Conservation (phyloP, 75 land plant species). For the Sequoiadendron giganteum region DNA sequence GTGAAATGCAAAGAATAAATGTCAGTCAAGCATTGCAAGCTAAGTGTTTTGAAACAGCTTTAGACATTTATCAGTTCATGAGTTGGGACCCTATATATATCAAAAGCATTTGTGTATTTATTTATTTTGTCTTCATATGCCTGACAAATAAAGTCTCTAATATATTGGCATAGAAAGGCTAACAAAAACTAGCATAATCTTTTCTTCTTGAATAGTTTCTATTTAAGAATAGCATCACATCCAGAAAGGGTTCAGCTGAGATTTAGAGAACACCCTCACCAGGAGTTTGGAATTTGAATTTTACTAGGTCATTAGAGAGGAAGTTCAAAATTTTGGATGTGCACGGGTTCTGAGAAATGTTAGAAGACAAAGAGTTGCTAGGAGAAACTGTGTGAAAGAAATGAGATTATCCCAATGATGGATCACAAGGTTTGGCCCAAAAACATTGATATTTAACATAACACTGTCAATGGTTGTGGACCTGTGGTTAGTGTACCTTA, state of each 20-base stretch:
- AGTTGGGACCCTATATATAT: neutral
- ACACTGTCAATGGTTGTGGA: neutral
- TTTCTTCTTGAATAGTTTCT: neutral
- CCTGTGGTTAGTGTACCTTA: neutral
- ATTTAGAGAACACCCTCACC: neutral
- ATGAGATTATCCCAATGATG: neutral
- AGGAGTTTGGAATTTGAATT: neutral
- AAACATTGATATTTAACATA: neutral
- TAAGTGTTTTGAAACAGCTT: slow-evolving; percentile 1
- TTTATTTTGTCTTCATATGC: neutral
- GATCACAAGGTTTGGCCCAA: neutral
- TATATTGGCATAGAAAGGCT: neutral
- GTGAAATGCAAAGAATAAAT: slow-evolving; percentile 1
- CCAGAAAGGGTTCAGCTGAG: neutral
- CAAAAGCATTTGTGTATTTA: neutral
- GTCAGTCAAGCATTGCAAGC: neutral
- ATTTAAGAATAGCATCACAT: neutral
- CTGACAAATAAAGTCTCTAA: neutral
- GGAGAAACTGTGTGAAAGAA: too few relatives aligned
- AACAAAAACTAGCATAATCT: neutral
- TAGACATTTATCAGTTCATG: neutral
- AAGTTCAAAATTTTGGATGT: neutral
- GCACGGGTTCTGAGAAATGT: neutral
- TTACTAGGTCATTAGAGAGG: neutral
- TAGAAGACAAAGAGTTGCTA: neutral